These are phyloP conservation scores for Viola pubescens DNA, from an alignment of 441 rosid species.

Conservation along the genomic window DNA sequence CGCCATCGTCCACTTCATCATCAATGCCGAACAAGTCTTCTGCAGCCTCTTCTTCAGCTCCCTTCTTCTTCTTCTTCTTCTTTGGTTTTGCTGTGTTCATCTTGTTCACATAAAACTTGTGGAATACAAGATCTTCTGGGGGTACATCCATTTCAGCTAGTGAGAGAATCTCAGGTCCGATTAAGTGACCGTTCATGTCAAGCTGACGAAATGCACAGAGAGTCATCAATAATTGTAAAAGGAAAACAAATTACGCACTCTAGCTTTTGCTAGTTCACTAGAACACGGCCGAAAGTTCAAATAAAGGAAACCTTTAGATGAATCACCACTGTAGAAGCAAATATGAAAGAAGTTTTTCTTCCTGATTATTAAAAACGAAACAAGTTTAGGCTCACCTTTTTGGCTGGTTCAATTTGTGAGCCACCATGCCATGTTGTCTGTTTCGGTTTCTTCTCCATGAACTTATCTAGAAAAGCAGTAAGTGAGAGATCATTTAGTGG, in stretches of 20 bases:
- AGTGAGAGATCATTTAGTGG: conserved; percentile 74
- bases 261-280: background rate
- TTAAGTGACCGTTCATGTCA: conserved; percentile 67
- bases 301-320: background rate
- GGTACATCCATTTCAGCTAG: conserved; percentile 79
- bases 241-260: background rate
- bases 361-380: no score
- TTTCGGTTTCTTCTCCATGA: conserved; percentile 97
- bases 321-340: no score
- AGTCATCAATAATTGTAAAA: conserved; percentile 12
- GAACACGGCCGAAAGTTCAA: background rate
- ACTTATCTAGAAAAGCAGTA: conserved; percentile 83
- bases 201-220: conserved; percentile 38
- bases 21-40: conserved; percentile 63
- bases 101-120: conserved; percentile 78
- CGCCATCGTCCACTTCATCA: conserved; percentile 53
- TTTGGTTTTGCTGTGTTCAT: conserved; percentile 58
- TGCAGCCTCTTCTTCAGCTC: conserved; percentile 59
- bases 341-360: no score
- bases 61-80: conserved; percentile 78
- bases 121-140: conserved; percentile 88
- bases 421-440: conserved; percentile 88
- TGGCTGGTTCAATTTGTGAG: conserved; percentile 92
- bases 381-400: no score
- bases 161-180: conserved; percentile 72